Evolutionary conservation across 768 basidiomycete species (phyloP), one percentile per base, ranked within the genome.

Genomic region (Serendipita indica): DNA sequence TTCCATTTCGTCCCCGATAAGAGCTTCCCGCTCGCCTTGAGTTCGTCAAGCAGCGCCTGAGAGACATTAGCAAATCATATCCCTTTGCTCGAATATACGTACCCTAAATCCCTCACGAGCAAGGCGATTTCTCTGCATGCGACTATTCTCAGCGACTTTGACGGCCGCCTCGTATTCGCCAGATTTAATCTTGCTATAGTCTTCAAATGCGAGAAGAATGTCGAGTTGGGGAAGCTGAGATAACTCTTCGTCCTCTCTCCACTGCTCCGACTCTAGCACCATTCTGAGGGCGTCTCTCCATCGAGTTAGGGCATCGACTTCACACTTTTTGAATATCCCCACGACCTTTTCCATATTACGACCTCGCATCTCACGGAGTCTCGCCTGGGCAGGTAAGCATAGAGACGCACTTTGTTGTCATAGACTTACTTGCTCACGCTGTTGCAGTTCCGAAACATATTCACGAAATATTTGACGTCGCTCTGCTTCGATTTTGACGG

Each of bases 31-130:
- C 72, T 68, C 3, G 76, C 71, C 5, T 84, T 72, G n/a, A 96
- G 73, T 52, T 81, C 82, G 39, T 79, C 73, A 16, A 99, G 75
- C 30, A 97, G 72, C 3, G 74, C 78, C 85, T 92, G 62, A 6
- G 6, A 5, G 28, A 7, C 13, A 30, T 12, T 39, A 37, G 35
- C 18, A 3, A 39, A 35, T 62, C 14, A 33, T 34, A 41, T 14
- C n/a, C n/a, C n/a, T 39, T 20, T 33, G n/a, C 2, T 3, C 7
- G 13, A 32, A 25, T 2, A 18, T 14, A 65, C 72, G 56, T 62
- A 86, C 90, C 77, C 79, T 86, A 78, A 94, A 98, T 0, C 75
- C 90, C 64, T 98, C 94, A 32, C 96, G 74, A 0, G 91, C 86
- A 70, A 91, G 94, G 62, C 96, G 75, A 64, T 92, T 91, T 64